Evolutionary conservation across 148 eudicot species (phyloP).

Genomic region (Salicornia ramosissima): DNA sequence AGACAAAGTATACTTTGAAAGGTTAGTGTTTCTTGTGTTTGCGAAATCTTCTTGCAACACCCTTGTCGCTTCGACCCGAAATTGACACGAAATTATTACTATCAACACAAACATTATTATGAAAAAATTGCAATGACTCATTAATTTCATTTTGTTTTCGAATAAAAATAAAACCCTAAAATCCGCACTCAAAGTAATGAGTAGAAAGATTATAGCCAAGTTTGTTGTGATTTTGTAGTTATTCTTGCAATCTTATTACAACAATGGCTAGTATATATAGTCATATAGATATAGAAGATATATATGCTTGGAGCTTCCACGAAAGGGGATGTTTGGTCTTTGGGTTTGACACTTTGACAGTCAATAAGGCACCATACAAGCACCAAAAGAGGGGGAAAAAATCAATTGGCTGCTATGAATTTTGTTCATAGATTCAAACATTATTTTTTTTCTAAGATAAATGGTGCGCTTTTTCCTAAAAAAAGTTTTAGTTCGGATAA

Average conservation of each 20-base stretch:
- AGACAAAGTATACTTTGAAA: not conserved
- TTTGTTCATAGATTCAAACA: not conserved
- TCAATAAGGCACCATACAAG: not conserved
- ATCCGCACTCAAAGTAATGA: not conserved
- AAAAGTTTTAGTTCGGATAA: no score
- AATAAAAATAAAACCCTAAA: not conserved
- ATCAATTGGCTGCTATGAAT: not conserved
- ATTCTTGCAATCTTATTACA: not conserved
- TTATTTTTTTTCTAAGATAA: no score
- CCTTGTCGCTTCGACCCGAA: not conserved
- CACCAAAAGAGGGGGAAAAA: not conserved
- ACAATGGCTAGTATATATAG: constrained; percentile 2
- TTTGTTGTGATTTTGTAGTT: not conserved
- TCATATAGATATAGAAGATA: not conserved
- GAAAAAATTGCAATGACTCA: not conserved
- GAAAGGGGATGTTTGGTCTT: not conserved
- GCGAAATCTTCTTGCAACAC: constrained; percentile 7
- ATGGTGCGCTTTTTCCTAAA: no score
- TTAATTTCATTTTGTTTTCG: not conserved
- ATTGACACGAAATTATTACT: not conserved
- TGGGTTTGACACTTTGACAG: not conserved
- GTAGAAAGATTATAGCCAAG: no score
- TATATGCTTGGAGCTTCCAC: not conserved
- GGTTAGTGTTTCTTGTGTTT: not conserved
- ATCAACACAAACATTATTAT: not conserved